Evolutionary conservation across 1,284 basidiomycete species (phyloP).

Genomic region (Ustilago hordei): DNA sequence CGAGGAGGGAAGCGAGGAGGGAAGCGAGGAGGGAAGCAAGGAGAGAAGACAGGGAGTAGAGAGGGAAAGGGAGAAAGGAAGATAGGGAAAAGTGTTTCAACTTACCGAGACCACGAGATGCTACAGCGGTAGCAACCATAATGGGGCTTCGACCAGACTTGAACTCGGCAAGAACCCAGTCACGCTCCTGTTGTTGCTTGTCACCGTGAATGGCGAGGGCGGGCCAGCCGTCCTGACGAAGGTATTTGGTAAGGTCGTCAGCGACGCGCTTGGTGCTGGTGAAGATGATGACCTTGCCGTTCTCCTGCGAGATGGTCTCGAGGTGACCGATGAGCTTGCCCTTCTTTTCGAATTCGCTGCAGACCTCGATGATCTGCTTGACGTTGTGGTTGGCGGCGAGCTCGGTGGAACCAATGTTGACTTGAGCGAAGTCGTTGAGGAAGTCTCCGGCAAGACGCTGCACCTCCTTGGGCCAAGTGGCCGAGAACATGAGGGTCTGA

Average conservation of each 20-base stretch:
- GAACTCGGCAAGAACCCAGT: slow-evolving; percentile 98
- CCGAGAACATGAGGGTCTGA: slow-evolving; percentile 86
- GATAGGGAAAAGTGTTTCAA: slow-evolving; percentile 70
- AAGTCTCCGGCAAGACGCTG: slow-evolving; percentile 98
- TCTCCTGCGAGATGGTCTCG: slow-evolving; percentile 94
- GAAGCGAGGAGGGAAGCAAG: neutral
- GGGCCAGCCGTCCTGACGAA: slow-evolving; percentile 85
- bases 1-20: no score
- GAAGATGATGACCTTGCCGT: slow-evolving; percentile 98
- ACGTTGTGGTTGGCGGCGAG: slow-evolving; percentile 99
- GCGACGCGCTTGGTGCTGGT: slow-evolving; percentile 97
- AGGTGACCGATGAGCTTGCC: slow-evolving; percentile 95
- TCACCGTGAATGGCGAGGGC: slow-evolving; percentile 97
- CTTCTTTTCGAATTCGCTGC: slow-evolving; percentile 98
- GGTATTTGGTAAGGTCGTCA: slow-evolving; percentile 90
- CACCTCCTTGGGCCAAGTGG: slow-evolving; percentile 99
- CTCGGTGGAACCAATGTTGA: slow-evolving; percentile 99
- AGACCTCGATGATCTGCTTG: slow-evolving; percentile 91
- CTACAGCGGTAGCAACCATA: slow-evolving; percentile 85
- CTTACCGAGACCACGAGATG: slow-evolving; percentile 99
- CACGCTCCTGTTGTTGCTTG: slow-evolving; percentile 89
- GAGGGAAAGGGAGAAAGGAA: slow-evolving; percentile 2
- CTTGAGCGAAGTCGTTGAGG: slow-evolving; percentile 94
- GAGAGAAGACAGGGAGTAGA: neutral
- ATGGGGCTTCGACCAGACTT: slow-evolving; percentile 97